Conservation (phyloP, 2,329 filamentous ascomycete species). For the Stemphylium vesicarium region DNA sequence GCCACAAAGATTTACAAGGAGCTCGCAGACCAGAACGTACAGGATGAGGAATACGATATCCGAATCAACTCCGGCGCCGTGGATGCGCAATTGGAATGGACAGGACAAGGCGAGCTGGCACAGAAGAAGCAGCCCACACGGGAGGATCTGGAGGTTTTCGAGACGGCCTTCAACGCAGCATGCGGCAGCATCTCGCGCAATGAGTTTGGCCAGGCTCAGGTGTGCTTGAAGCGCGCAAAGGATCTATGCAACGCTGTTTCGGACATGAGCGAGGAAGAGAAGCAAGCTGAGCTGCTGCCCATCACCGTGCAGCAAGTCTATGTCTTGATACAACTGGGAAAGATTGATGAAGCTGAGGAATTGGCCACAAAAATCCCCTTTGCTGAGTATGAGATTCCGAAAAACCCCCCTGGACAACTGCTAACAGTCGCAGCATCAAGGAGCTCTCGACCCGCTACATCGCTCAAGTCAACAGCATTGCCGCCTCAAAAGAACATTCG, state of each 20-base stretch:
- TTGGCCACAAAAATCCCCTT: conserved; percentile 68
- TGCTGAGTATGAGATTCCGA: conserved; percentile 60
- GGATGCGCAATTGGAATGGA: conserved; percentile 76
- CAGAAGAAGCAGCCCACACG: conserved; percentile 62
- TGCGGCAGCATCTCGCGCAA: conserved; percentile 74
- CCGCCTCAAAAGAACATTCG: conserved; percentile 52
- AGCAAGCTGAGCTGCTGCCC: conserved; percentile 73
- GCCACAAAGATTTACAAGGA: conserved; percentile 69
- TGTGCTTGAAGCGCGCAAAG: conserved; percentile 72
- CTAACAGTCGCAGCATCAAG: conserved; percentile 59
- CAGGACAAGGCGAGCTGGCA: conserved; percentile 60
- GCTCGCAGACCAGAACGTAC: conserved; percentile 58
- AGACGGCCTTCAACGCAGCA: conserved; percentile 81
- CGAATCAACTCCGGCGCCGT: conserved; percentile 77
- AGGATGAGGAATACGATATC: conserved; percentile 74
- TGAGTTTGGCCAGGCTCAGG: conserved; percentile 67
- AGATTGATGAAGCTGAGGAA: conserved; percentile 67
- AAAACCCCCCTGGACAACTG: conserved; percentile 1
- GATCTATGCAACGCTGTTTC: conserved; percentile 76
- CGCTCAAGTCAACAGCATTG: conserved; percentile 69
- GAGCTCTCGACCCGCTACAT: conserved; percentile 72
- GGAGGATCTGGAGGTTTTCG: conserved; percentile 76
- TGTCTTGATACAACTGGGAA: conserved; percentile 71
- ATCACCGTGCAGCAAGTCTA: conserved; percentile 80
- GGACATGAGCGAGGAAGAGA: conserved; percentile 76